phyloP scores from a whole-genome alignment of 306 rosid species.

The peach (Prunus persica) region DNA sequence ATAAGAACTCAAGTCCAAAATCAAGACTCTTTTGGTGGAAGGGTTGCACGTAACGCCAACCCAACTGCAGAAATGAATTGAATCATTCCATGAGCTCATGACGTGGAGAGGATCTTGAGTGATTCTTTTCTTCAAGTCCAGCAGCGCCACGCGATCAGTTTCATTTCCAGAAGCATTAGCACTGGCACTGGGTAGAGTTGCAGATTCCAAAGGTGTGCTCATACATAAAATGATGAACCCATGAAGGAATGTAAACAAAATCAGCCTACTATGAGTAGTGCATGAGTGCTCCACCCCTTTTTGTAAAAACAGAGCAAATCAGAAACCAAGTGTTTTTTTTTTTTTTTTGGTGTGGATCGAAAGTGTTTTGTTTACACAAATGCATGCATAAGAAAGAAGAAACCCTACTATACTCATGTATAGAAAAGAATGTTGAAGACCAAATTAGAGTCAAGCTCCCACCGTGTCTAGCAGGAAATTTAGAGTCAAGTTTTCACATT shows the following conservation, averaged over 20 bases:
- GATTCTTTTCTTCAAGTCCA: slow-evolving; percentile 29
- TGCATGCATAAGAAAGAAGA: no score
- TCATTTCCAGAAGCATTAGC: neutral
- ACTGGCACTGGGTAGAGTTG: neutral
- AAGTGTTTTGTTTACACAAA: no score
- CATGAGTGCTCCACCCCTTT: neutral
- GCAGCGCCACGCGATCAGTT: slow-evolving; percentile 33
- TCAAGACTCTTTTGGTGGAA: slow-evolving; percentile 12
- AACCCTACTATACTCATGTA: no score
- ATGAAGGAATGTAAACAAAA: no score
- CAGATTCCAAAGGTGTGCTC: neutral
- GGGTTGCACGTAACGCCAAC: slow-evolving; percentile 41
- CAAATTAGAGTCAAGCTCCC: no score
- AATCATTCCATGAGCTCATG: slow-evolving; percentile 40
- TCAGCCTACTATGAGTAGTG: neutral
- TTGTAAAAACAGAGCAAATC: neutral
- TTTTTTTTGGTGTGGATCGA: no score
- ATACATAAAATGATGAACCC: neutral
- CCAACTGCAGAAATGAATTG: slow-evolving; percentile 39
- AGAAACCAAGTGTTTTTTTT: neutral
- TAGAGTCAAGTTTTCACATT: no score
- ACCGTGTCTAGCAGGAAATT: no score
- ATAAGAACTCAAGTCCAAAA: slow-evolving; percentile 16
- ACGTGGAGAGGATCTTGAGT: neutral
- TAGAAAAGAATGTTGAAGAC: no score